Evolutionary conservation across 192 early-diverging fungal genomes (phyloP).

Genomic region (Kickxella alabastrina): DNA sequence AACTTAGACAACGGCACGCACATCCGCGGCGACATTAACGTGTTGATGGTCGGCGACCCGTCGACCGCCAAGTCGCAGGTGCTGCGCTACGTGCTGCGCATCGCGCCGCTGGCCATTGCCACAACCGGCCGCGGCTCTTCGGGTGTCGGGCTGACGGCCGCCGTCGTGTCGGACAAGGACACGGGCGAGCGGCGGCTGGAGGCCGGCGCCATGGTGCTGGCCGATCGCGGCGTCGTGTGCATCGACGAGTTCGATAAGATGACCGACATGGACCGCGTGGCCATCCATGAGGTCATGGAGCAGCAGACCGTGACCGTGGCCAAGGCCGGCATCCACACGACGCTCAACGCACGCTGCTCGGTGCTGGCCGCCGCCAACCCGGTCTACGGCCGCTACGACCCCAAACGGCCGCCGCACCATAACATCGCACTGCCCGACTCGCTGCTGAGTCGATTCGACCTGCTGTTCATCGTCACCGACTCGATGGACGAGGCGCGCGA

Average conservation of each 20-base stretch:
- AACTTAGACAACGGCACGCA: slow-evolving; percentile 93
- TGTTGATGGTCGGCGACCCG: slow-evolving; percentile 97
- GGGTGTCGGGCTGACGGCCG: slow-evolving; percentile 97
- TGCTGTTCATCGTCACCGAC: slow-evolving; percentile 95
- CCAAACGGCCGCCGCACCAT: slow-evolving; percentile 79
- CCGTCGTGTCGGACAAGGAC: slow-evolving; percentile 92
- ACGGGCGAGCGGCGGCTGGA: slow-evolving; percentile 91
- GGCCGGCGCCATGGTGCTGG: slow-evolving; percentile 98
- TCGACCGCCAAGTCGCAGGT: slow-evolving; percentile 99
- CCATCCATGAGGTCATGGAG: slow-evolving; percentile 99
- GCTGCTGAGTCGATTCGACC: slow-evolving; percentile 93
- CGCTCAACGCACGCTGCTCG: slow-evolving; percentile 93
- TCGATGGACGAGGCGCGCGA: slow-evolving; percentile 82
- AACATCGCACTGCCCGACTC: slow-evolving; percentile 97
- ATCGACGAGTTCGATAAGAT: slow-evolving; percentile 99
- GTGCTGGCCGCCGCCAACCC: slow-evolving; percentile 98
- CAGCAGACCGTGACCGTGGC: slow-evolving; percentile 98
- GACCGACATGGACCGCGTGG: slow-evolving; percentile 93
- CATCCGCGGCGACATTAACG: slow-evolving; percentile 96
- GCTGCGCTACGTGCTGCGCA: slow-evolving; percentile 90
- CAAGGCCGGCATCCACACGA: slow-evolving; percentile 98
- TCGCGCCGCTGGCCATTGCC: slow-evolving; percentile 92
- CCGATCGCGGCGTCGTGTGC: slow-evolving; percentile 94
- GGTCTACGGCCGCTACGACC: slow-evolving; percentile 83
- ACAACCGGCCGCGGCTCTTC: slow-evolving; percentile 96